Conservation (phyloP, 2,329 filamentous ascomycete genomes). For the Coniochaeta ligniaria region DNA sequence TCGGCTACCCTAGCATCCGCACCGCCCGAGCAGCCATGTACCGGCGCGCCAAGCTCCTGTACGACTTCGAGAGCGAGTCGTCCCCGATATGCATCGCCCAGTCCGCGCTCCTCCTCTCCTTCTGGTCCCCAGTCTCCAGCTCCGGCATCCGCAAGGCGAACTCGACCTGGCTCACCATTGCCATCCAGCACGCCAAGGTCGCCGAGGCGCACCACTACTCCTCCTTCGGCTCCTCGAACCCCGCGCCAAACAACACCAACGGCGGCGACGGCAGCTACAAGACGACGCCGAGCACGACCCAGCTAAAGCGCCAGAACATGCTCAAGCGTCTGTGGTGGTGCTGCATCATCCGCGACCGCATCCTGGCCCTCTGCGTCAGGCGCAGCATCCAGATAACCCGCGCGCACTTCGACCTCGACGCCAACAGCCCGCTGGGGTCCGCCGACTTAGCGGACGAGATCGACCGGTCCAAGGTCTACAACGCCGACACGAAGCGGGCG, state of each 20-base stretch:
- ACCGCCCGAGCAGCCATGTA: slow-evolving; percentile 37
- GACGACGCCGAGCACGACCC: slow-evolving; percentile 9
- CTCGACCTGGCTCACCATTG: slow-evolving; percentile 40
- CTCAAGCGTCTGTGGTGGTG: slow-evolving; percentile 49
- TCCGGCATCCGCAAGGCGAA: slow-evolving; percentile 21
- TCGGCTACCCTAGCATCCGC: slow-evolving; percentile 34
- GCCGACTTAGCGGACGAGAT: slow-evolving; percentile 39
- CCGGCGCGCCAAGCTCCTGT: slow-evolving; percentile 33
- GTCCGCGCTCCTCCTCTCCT: slow-evolving; percentile 33
- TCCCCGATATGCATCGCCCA: slow-evolving; percentile 32
- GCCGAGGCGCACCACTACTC: slow-evolving; percentile 35
- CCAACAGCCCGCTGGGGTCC: slow-evolving; percentile 26
- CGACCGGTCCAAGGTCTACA: slow-evolving; percentile 35
- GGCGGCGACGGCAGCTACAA: background rate
- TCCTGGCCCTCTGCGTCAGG: slow-evolving; percentile 40
- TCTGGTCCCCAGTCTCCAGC: slow-evolving; percentile 25
- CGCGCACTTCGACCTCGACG: slow-evolving; percentile 35
- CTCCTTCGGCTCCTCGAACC: slow-evolving; percentile 22
- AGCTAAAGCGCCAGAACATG: slow-evolving; percentile 9
- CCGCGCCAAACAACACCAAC: slow-evolving; percentile 14
- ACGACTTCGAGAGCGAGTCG: slow-evolving; percentile 35
- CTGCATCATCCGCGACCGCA: slow-evolving; percentile 43
- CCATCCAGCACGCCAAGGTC: slow-evolving; percentile 41
- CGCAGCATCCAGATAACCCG: slow-evolving; percentile 41
- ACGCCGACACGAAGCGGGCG: slow-evolving; percentile 33